A percentile compares a stretch with the other conserved stretches of the same genome.
Evolutionary conservation across 1,284 basidiomycete species (phyloP).

Genomic region (Vanrija pseudolonga): DNA sequence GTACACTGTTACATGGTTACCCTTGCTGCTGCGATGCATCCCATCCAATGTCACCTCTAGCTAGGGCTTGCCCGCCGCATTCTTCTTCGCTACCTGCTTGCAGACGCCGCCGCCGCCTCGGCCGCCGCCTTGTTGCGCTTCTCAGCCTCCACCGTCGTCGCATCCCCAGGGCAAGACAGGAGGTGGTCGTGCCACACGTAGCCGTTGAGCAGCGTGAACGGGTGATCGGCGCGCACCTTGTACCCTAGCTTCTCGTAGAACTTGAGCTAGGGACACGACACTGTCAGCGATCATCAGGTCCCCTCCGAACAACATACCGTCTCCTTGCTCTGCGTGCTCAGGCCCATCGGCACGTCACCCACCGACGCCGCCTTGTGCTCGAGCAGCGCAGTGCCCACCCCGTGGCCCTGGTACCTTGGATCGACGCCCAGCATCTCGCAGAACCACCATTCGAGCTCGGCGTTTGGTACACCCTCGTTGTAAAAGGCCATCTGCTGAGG

Average conservation of each 20-base stretch:
- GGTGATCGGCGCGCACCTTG: neutral
- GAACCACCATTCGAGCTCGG: neutral
- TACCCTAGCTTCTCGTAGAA: conserved; percentile 8
- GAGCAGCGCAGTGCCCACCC: conserved; percentile 4
- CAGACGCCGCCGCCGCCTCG: no score
- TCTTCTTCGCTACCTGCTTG: no score
- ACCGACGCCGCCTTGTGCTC: neutral
- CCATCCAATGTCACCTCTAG: no score
- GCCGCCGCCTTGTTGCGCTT: no score
- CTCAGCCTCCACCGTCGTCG: neutral
- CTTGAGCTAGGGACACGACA: neutral
- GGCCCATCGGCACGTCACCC: neutral
- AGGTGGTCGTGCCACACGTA: conserved; percentile 1
- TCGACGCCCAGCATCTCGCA: conserved; percentile 6
- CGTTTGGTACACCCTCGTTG: neutral
- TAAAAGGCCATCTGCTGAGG: neutral
- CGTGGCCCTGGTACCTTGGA: conserved; percentile 3
- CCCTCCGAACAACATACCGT: neutral
- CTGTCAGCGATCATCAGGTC: no score
- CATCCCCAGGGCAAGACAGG: neutral
- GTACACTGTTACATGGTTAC: no score
- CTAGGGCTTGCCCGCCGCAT: no score
- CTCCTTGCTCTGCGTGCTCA: conserved; percentile 2
- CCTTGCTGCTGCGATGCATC: no score
- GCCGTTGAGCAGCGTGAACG: conserved; percentile 1